Evolutionary conservation across 495 filamentous ascomycete species (phyloP).

Genomic region (Tuber microsphaerosporum): DNA sequence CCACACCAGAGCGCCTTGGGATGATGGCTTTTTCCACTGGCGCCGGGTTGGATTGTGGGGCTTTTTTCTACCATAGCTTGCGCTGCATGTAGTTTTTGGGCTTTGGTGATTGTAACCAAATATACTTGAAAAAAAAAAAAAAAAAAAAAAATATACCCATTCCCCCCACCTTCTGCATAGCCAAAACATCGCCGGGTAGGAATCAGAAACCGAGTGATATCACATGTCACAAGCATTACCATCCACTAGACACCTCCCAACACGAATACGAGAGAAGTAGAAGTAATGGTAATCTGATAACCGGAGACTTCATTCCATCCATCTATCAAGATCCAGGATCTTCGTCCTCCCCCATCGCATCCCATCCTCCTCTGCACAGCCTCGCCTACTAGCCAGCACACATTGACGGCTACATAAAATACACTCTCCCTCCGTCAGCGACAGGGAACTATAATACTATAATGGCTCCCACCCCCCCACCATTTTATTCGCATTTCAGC

Average conservation of each 20-base stretch:
- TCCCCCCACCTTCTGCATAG: too few relatives aligned
- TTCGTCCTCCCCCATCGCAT: not conserved
- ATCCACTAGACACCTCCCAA: not conserved
- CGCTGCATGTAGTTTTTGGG: too few relatives aligned
- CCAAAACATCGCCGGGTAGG: too few relatives aligned
- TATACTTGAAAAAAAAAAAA: too few relatives aligned
- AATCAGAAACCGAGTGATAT: not conserved
- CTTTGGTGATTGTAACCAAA: too few relatives aligned
- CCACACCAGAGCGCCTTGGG: too few relatives aligned
- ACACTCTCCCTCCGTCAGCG: not conserved
- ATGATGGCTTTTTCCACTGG: too few relatives aligned
- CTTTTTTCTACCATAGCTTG: too few relatives aligned
- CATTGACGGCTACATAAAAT: not conserved
- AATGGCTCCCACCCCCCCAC: not conserved
- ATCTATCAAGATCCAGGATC: not conserved
- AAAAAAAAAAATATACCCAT: too few relatives aligned
- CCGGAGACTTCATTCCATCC: not conserved
- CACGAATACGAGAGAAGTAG: not conserved
- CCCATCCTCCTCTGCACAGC: not conserved
- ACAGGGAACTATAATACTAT: not conserved
- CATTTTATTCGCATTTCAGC: not conserved
- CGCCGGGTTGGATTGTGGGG: too few relatives aligned
- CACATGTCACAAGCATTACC: not conserved
- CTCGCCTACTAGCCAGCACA: not conserved
- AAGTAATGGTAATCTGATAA: not conserved